Base-by-base conservation (phyloP, 768 basidiomycete genomes). In the Clathrus columnatus region DNA sequence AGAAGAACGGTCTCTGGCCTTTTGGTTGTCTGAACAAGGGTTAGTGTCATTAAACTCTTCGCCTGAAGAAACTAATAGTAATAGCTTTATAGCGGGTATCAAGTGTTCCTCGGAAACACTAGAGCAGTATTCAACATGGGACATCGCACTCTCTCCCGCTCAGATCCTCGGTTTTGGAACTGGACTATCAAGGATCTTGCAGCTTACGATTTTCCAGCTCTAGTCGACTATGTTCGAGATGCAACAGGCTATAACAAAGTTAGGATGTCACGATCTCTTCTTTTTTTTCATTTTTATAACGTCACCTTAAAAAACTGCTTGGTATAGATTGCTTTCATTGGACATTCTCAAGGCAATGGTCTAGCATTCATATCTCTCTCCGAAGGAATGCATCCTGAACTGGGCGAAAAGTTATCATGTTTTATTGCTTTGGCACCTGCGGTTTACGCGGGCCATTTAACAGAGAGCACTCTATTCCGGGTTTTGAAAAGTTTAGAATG, bases 341-440 rank as follows among this genome's bases (percentile, higher is more conserved):
- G 75, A 23, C 76, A 77, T 57, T 76, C 75, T 17, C 76, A 77
- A 63, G 75, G 76, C 21, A 76, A 76, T 62, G 75, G 74, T 0
- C 65, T 74, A 7, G 70, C 74, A 45, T 76, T 77, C 62, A 69
- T 75, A 61, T 73, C 74, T 6, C 69, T 77, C 30, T 73, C 74
- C 0, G 63, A 70, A 23, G 75, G 75, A 23, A 75, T 76, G 71
- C 69, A 73, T 18, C 76, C 76, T 4, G 69, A 71, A 17, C 61
- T 77, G 2, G 76, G 76, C 32, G 64, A 68, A 20, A 71, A 70
- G 57, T 59, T 77, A 20, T 70, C 70, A 16, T 54, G 69, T 51
- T 76, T 77, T 60, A 69, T 76, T 59, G 75, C 76, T 6, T 69
- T 77, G 29, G 75, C 75, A 0, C 76, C 76, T 0, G 76, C 76